A percentile compares a stretch with the other conserved stretches of the same genome.
phyloP scores from a whole-genome alignment of 1,284 basidiomycete genomes.

The Cryptococcus sp. region DNA sequence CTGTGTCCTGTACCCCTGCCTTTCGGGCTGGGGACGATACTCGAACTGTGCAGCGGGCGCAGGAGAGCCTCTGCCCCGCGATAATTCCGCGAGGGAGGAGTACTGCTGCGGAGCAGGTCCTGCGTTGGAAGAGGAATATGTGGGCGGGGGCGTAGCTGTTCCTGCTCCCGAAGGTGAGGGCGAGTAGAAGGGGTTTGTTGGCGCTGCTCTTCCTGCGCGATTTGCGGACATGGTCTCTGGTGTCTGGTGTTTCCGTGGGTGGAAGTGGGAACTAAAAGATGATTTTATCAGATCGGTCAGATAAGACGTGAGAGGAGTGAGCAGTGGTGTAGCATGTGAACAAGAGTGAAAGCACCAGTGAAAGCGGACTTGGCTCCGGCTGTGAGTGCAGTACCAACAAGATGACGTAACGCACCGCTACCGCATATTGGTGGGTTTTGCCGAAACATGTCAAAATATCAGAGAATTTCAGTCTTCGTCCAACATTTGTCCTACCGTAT shows the following conservation, averaged over 20 bases:
- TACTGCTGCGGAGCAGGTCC: constrained; percentile 17
- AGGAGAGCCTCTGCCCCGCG: constrained; percentile 10
- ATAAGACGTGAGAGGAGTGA: too few species aligned
- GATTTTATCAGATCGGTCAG: too few species aligned
- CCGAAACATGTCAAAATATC: too few species aligned
- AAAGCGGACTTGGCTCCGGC: too few species aligned
- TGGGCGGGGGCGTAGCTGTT: constrained; percentile 15
- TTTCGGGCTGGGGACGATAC: constrained; percentile 19
- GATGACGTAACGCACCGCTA: too few species aligned
- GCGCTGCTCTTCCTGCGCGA: background rate
- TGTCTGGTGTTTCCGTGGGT: background rate
- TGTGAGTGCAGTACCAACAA: too few species aligned
- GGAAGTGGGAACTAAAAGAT: too few species aligned
- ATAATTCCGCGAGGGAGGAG: constrained; percentile 22
- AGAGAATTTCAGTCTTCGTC: too few species aligned
- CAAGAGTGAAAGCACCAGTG: too few species aligned
- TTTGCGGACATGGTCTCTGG: background rate
- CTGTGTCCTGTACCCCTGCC: constrained; percentile 21
- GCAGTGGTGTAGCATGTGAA: too few species aligned
- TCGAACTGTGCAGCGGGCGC: constrained; percentile 5
- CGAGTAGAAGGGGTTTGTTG: constrained; percentile 19
- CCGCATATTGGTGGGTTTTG: too few species aligned
- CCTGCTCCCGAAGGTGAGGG: background rate
- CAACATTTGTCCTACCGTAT: too few species aligned
- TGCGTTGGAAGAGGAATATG: constrained; percentile 4